These are phyloP conservation scores for Aspergillus proliferans DNA, from an alignment of 2,329 filamentous ascomycete genomes.

Conservation along the genomic window DNA sequence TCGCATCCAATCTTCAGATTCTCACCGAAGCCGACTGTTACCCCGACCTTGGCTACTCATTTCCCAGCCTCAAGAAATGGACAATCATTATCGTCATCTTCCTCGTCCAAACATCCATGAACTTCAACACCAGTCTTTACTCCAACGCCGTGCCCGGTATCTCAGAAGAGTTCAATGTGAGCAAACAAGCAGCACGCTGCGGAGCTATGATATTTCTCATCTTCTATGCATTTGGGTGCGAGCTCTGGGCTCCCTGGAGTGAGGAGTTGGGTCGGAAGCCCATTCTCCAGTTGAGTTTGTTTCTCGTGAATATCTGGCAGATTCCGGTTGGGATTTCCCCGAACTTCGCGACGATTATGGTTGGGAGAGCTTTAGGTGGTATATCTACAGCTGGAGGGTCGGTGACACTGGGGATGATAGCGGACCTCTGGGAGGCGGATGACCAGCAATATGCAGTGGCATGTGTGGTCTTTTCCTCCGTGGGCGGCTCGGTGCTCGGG, in stretches of 20 bases:
- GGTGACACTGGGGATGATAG: constrained; percentile 36
- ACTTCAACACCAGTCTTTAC: constrained; percentile 66
- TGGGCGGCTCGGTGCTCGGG: constrained; percentile 65
- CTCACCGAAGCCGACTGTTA: constrained; percentile 53
- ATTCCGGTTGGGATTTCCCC: constrained; percentile 62
- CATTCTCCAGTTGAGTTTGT: constrained; percentile 62
- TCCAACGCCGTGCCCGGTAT: constrained; percentile 60
- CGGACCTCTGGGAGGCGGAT: constrained; percentile 62
- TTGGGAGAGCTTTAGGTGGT: constrained; percentile 59
- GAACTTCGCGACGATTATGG: constrained; percentile 61
- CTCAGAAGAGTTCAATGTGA: constrained; percentile 57
- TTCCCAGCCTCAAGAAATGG: constrained; percentile 59
- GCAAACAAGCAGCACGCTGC: constrained; percentile 57
- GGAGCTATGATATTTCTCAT: constrained; percentile 70
- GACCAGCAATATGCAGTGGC: constrained; percentile 65
- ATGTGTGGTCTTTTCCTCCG: constrained; percentile 67
- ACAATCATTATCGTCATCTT: constrained; percentile 62
- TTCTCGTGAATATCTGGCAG: constrained; percentile 68
- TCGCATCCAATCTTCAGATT: constrained; percentile 5
- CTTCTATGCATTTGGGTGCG: constrained; percentile 72
- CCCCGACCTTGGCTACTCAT: constrained; percentile 55
- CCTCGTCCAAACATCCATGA: constrained; percentile 65
- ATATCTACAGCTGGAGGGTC: constrained; percentile 62
- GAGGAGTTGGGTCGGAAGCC: constrained; percentile 70
- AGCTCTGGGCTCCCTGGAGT: constrained; percentile 76